A percentile compares a stretch with the other conserved stretches of the same genome.
phyloP scores from a whole-genome alignment of 805 yeast species.

The Candida tallmaniae region DNA sequence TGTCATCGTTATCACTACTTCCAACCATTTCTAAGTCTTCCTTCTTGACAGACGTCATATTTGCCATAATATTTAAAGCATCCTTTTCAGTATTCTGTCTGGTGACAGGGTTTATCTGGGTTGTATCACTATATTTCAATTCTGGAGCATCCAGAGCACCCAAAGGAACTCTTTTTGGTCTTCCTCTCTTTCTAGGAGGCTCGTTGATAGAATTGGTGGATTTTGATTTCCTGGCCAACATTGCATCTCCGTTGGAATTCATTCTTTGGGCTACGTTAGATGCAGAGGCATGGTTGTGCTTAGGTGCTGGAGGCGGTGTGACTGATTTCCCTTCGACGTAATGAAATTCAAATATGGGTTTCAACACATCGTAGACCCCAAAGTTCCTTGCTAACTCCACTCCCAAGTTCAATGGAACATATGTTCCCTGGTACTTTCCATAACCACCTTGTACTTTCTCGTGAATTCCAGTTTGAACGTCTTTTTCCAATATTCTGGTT shows the following conservation, averaged over 20 bases:
- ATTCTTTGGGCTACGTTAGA: slow-evolving; percentile 35
- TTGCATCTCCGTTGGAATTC: slow-evolving; percentile 8
- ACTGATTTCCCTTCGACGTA: slow-evolving; percentile 36
- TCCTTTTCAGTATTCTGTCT: slow-evolving; percentile 41
- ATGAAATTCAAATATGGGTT: slow-evolving; percentile 62
- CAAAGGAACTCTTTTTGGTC: slow-evolving; percentile 32
- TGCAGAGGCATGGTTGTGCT: slow-evolving; percentile 44
- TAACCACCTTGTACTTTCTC: slow-evolving; percentile 73
- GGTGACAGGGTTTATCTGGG: slow-evolving; percentile 24
- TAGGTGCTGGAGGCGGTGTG: slow-evolving; percentile 47
- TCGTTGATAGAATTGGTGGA: slow-evolving; percentile 23
- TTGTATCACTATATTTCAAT: slow-evolving; percentile 30
- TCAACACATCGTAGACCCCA: slow-evolving; percentile 48
- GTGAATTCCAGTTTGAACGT: slow-evolving; percentile 57
- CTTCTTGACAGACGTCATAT: slow-evolving; percentile 18
- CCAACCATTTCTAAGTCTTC: slow-evolving; percentile 35
- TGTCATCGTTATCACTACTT: slow-evolving; percentile 28
- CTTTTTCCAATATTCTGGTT: slow-evolving; percentile 59
- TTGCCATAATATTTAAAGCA: slow-evolving; percentile 29
- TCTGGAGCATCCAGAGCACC: slow-evolving; percentile 18
- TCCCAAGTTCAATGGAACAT: slow-evolving; percentile 40
- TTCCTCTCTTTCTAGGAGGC: slow-evolving; percentile 32
- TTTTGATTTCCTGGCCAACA: slow-evolving; percentile 16
- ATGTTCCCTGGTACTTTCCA: slow-evolving; percentile 59
- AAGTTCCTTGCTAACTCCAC: slow-evolving; percentile 35